Evolutionary conservation across 2,329 filamentous ascomycete genomes (phyloP), one percentile per base, ranked within the genome.

Genomic region (Ceratocystis eucalypticola): DNA sequence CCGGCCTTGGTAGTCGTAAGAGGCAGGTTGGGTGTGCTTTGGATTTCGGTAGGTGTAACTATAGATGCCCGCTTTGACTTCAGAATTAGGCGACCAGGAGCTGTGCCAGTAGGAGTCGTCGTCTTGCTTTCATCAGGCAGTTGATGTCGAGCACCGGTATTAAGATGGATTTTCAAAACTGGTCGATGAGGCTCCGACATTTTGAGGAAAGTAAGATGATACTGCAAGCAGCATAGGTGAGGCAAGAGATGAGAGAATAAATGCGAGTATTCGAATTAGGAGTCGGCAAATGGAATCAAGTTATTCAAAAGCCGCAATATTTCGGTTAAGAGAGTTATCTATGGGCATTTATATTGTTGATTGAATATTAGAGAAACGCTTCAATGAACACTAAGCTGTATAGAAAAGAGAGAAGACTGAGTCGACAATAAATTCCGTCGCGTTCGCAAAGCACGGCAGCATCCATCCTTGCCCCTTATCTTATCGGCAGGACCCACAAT

Each of bases 1-100:
- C 83, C 84, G 15, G 83, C 81, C 71, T 87, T 87, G 1, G 82
- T 85, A 72, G 81, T 85, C 55, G 72, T 70, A 0, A 75, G 72
- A 0, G 72, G 72, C 3, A 72, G 71, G 25, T 66, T 69, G 33
- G 68, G 68, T 6, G 70, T 55, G 15, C 63, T 65, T n/a, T 62
- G 67, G 65, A 41, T 46, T 7, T 63, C 66, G 25, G 72, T 72
- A n/a, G 77, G 76, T 15, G 76, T 77, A 1, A 74, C 68, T 4
- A 76, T 75, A 68, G 75, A 74, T 46, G 76, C 76, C 15, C 74
- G 72, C 61, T 72, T 75, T 41, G 78, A 71, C 68, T 77, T 78
- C 69, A 79, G 74, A 71, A 78, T 79, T 65, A 77, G 72, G 53
- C 65, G 57, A 28, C 57, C 69, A 25, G 68, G 66, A 10, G 67